phyloP scores from a whole-genome alignment of 768 basidiomycete genomes.

The Termitomyces sp. region DNA sequence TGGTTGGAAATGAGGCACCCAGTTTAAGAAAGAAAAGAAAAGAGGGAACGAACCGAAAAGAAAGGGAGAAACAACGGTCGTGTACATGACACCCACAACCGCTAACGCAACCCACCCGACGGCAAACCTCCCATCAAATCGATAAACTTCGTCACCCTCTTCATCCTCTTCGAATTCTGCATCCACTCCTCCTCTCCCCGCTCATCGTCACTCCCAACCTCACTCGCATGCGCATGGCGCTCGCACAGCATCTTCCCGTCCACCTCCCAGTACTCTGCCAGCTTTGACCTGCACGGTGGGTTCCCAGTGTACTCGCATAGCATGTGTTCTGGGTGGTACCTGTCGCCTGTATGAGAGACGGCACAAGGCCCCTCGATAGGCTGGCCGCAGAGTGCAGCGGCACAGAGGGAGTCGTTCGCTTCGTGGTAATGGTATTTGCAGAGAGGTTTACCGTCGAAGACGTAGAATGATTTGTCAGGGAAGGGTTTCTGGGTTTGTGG shows the following conservation, averaged over 20 bases:
- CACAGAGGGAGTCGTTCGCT: conserved; percentile 84
- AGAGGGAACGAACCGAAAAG: background rate
- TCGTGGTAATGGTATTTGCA: conserved; percentile 94
- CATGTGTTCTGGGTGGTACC: conserved; percentile 88
- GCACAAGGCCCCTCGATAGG: conserved; percentile 95
- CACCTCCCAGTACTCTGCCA: conserved; percentile 87
- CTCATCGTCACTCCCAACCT: conserved; percentile 20
- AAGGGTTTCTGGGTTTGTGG: conserved; percentile 64
- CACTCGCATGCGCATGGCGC: conserved; percentile 51
- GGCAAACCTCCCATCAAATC: conserved; percentile 43
- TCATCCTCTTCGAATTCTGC: conserved; percentile 53
- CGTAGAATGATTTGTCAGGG: conserved; percentile 89
- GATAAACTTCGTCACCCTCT: conserved; percentile 77
- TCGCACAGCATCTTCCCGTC: conserved; percentile 86
- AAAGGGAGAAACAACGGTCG: background rate
- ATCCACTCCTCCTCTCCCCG: conserved; percentile 25
- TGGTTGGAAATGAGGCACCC: background rate
- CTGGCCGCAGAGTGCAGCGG: conserved; percentile 69
- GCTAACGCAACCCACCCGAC: conserved; percentile 1
- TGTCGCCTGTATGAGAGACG: conserved; percentile 71
- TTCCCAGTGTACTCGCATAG: conserved; percentile 65
- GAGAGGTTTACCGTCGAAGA: conserved; percentile 83
- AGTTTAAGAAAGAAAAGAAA: background rate
- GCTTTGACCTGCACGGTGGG: conserved; percentile 43
- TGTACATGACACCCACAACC: background rate